Base-by-base conservation (phyloP, 805 yeast species). In the Hyphopichia homilentoma region DNA sequence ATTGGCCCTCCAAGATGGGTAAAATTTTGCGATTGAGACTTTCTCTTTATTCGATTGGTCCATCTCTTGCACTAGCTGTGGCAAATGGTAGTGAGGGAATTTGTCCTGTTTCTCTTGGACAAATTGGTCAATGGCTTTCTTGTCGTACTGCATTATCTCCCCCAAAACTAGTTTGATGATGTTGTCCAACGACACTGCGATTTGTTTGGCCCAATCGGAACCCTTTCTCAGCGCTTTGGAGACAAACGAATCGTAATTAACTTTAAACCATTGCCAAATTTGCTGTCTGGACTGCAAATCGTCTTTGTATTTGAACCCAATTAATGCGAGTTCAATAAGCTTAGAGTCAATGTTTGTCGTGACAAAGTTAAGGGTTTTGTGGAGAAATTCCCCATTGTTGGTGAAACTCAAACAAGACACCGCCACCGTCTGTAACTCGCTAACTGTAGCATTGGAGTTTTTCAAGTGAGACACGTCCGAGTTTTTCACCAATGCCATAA, bases 201-300 rank as follows among this genome's bases (percentile, higher is more conserved):
- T 56, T 36, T 69, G 71, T 21, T 61, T 67, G n/a, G 70, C 50
- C 48, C 66, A 58, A 16, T 66, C 64, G 4, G 73, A 62, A 2
- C 75, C 75, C 25, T 58, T 59, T 37, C 73, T 60, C 18, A 66
- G 47, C 7, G 79, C 59, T 35, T 65, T 71, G n/a, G 55, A 46
- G 9, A 63, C 64, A 77, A 84, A 79, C 20, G 54, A 54, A 29
- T 71, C 73, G 47, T 67, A 78, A 44, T 79, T 65, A 32, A 68
- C 47, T 26, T 44, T 57, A 52, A 69, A 79, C 86, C 87, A 81
- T 4, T 65, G 55, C 76, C 79, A 79, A 7, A 78, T 42, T 26
- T 51, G 41, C 6, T 58, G 47, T 39, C 57, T 59, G 44, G 48
- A 38, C 30, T 52, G 29, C 43, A 38, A 31, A 40, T 52, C 34